These are phyloP conservation scores for Adenanthera pavonina DNA, from an alignment of 306 rosid genomes.

Conservation along the genomic window DNA sequence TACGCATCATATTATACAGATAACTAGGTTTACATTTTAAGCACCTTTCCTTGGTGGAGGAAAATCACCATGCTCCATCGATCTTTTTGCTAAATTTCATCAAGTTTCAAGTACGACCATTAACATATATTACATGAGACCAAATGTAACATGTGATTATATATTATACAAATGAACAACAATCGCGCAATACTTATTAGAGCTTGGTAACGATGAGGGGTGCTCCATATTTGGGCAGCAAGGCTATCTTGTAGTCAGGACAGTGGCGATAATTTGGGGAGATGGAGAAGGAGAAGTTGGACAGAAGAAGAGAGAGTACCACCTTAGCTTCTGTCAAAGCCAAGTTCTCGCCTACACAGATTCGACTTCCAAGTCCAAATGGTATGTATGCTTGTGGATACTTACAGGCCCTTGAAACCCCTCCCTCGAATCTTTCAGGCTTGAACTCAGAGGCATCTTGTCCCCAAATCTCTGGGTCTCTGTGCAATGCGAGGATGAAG, in stretches of 20 bases:
- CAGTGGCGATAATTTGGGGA: slow-evolving; percentile 48
- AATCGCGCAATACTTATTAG: too few species aligned
- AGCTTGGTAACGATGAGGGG: slow-evolving; percentile 39
- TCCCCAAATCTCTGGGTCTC: slow-evolving; percentile 49
- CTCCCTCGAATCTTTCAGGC: slow-evolving; percentile 43
- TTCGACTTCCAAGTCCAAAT: slow-evolving; percentile 44
- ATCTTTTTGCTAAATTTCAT: too few species aligned
- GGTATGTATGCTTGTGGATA: slow-evolving; percentile 48
- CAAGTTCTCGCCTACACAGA: slow-evolving; percentile 45
- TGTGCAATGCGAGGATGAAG: slow-evolving; percentile 31
- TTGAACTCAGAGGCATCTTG: slow-evolving; percentile 34
- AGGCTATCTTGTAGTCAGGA: slow-evolving; percentile 28
- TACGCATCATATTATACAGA: too few species aligned
- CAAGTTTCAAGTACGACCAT: too few species aligned
- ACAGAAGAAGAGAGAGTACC: slow-evolving; percentile 16
- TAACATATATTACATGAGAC: too few species aligned
- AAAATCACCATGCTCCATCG: too few species aligned
- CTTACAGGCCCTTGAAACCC: slow-evolving; percentile 46
- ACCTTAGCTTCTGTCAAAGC: slow-evolving; percentile 35
- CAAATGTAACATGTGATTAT: too few species aligned
- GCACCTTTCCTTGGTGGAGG: too few species aligned
- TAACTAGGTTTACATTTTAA: too few species aligned
- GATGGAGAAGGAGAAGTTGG: slow-evolving; percentile 36
- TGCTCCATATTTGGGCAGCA: slow-evolving; percentile 44
- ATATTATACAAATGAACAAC: too few species aligned